A percentile compares a stretch with the other conserved stretches of the same genome.
phyloP scores from a whole-genome alignment of 495 filamentous ascomycete species.

The Aeminium ludgeri region DNA sequence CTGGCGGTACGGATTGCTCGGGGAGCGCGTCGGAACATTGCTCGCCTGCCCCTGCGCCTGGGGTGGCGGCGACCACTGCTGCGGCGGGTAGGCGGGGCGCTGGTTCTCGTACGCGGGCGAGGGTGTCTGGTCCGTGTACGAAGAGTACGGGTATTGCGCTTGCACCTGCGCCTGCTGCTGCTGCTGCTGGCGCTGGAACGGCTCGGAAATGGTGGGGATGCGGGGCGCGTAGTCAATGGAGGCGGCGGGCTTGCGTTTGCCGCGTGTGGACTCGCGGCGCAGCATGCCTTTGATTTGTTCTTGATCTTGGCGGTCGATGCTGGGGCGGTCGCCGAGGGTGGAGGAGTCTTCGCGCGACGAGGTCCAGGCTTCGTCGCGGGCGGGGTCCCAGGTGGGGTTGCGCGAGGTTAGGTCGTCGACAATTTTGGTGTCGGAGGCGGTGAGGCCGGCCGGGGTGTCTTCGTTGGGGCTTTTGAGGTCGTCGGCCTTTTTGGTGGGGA shows the following conservation, averaged over 20 bases:
- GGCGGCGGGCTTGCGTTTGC: constrained; percentile 15
- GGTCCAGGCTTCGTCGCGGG: constrained; percentile 17
- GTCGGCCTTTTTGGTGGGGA: constrained; percentile 30
- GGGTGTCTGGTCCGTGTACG: too few relatives aligned
- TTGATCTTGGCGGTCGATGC: constrained; percentile 14
- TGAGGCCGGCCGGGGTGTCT: constrained; percentile 21
- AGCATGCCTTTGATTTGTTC: constrained; percentile 20
- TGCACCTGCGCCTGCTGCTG: too few relatives aligned
- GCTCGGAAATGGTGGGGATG: constrained; percentile 17
- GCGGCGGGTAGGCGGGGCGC: too few relatives aligned
- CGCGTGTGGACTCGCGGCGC: constrained; percentile 16
- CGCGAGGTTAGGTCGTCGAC: constrained; percentile 11
- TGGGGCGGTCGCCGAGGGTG: constrained; percentile 16
- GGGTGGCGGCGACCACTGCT: too few relatives aligned
- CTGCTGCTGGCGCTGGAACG: background rate
- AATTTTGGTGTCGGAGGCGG: constrained; percentile 5
- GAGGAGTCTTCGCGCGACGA: constrained; percentile 12
- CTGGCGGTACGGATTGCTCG: too few relatives aligned
- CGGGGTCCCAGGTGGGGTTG: constrained; percentile 11
- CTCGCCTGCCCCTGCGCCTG: too few relatives aligned
- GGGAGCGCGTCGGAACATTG: too few relatives aligned
- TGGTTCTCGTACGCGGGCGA: too few relatives aligned
- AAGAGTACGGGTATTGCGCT: too few relatives aligned
- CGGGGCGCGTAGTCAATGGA: background rate
- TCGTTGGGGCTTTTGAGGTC: constrained; percentile 8